These are phyloP conservation scores for Xylaria sp. DNA, from an alignment of 2,329 filamentous ascomycete species.

Conservation along the genomic window DNA sequence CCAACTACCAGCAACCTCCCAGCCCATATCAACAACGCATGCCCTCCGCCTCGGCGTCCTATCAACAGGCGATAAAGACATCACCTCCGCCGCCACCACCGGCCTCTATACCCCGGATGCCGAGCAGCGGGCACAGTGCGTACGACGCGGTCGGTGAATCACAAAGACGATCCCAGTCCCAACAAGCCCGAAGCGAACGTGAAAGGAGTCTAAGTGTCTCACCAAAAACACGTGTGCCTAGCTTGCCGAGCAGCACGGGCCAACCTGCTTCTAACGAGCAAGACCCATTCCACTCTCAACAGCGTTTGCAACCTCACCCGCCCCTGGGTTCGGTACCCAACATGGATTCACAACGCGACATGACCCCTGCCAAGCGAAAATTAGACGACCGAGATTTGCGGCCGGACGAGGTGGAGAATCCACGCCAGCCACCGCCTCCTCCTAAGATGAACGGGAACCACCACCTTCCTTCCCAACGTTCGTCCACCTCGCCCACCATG, in stretches of 20 bases:
- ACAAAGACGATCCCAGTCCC: conserved; percentile 63
- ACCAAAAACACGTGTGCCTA: conserved; percentile 76
- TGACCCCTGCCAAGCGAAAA: conserved; percentile 61
- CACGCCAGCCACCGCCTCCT: conserved; percentile 61
- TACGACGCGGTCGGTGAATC: conserved; percentile 59
- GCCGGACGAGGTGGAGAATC: conserved; percentile 63
- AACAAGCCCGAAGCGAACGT: conserved; percentile 69
- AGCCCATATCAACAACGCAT: conserved; percentile 70
- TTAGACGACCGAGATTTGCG: conserved; percentile 60
- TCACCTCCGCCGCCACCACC: conserved; percentile 53
- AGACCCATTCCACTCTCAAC: conserved; percentile 54
- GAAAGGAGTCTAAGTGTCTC: conserved; percentile 80
- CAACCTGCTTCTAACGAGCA: conserved; percentile 47
- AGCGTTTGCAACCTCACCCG: conserved; percentile 34
- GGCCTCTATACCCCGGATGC: conserved; percentile 53
- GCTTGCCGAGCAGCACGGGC: conserved; percentile 53
- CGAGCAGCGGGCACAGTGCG: conserved; percentile 55
- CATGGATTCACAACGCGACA: conserved; percentile 52
- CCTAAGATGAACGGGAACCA: conserved; percentile 60
- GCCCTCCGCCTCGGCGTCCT: conserved; percentile 46
- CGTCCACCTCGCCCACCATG: conserved; percentile 50
- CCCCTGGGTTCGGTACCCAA: conserved; percentile 46
- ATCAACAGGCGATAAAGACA: conserved; percentile 48
- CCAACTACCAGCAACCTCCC: conserved; percentile 61
- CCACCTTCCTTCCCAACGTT: conserved; percentile 39